Evolutionary conservation across 441 rosid species (phyloP).

Genomic region (Bocquillonia castaneifolia): DNA sequence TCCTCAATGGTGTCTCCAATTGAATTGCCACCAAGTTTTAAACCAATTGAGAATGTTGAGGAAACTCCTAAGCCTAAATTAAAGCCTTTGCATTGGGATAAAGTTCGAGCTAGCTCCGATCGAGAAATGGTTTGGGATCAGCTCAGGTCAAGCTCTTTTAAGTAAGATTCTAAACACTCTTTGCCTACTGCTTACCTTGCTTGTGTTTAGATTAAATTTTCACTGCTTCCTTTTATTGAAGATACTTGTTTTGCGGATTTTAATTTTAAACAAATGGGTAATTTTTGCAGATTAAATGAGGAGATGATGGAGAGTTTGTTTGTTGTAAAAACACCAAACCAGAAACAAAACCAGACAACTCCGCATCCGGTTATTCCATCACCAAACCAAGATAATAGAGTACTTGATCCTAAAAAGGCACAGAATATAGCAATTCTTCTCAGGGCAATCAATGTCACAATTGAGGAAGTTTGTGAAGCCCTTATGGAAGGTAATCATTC

Average conservation of each 20-base stretch:
- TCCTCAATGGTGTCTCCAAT: conserved; percentile 38
- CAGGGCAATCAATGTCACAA: conserved; percentile 77
- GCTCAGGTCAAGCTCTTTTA: conserved; percentile 80
- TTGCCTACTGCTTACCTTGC: conserved; percentile 3
- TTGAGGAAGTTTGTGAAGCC: conserved; percentile 93
- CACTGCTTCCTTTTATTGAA: neutral
- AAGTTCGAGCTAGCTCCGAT: conserved; percentile 98
- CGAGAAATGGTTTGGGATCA: conserved; percentile 99
- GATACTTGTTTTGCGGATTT: conserved; percentile 6
- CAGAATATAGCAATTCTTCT: conserved; percentile 88
- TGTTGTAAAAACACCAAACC: conserved; percentile 55
- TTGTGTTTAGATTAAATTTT: neutral
- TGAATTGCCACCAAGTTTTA: conserved; percentile 39
- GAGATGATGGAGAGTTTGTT: conserved; percentile 96
- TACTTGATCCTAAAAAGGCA: conserved; percentile 84
- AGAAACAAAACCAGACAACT: conserved; percentile 49
- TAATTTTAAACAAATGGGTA: conserved; percentile 6
- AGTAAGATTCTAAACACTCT: conserved; percentile 43
- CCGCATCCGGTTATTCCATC: conserved; percentile 50
- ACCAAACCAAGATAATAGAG: conserved; percentile 61
- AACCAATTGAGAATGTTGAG: conserved; percentile 34
- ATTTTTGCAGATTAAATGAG: conserved; percentile 81
- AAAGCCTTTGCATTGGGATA: conserved; percentile 97
- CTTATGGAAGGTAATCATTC: conserved; percentile 73
- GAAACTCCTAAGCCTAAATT: conserved; percentile 74